These are phyloP conservation scores for Atalantia buxifolia DNA, from an alignment of 345 rosid species.

Conservation along the genomic window DNA sequence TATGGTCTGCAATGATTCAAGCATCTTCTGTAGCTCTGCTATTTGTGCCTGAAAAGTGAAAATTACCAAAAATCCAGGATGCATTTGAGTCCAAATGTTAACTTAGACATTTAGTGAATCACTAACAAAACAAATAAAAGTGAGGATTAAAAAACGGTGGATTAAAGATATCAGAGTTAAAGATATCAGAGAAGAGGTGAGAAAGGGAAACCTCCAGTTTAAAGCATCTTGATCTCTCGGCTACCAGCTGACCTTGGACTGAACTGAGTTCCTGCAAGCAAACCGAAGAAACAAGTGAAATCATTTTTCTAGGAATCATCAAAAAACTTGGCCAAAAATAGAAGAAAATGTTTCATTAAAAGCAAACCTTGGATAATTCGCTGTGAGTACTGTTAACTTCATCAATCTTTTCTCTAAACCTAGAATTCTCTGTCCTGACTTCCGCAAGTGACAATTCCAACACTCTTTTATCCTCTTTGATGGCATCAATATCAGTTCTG, in stretches of 20 bases:
- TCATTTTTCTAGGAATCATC: not conserved
- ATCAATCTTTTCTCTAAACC: constrained; percentile 63
- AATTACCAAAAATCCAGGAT: not conserved
- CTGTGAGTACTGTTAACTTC: constrained; percentile 63
- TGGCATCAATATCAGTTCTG: constrained; percentile 40
- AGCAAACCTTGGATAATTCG: constrained; percentile 73
- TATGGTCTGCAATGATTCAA: constrained; percentile 64
- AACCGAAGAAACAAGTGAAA: not conserved
- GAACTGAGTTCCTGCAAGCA: constrained; percentile 77
- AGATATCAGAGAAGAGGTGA: not conserved
- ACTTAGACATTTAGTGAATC: not conserved
- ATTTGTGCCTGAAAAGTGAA: constrained; percentile 70
- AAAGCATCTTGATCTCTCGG: constrained; percentile 98
- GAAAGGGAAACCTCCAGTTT: constrained; percentile 72
- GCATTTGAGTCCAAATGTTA: not conserved
- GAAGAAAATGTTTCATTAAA: not conserved
- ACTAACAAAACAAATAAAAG: not conserved
- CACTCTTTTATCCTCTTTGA: constrained; percentile 66
- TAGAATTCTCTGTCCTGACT: constrained; percentile 56
- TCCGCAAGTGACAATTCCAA: constrained; percentile 57
- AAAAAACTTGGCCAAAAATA: not conserved
- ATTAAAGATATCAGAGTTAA: not conserved
- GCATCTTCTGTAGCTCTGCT: constrained; percentile 74
- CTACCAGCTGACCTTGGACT: constrained; percentile 79
- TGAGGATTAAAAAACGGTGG: not conserved